Conservation (phyloP, 345 rosid genomes). For the Dipteronia sinensis region DNA sequence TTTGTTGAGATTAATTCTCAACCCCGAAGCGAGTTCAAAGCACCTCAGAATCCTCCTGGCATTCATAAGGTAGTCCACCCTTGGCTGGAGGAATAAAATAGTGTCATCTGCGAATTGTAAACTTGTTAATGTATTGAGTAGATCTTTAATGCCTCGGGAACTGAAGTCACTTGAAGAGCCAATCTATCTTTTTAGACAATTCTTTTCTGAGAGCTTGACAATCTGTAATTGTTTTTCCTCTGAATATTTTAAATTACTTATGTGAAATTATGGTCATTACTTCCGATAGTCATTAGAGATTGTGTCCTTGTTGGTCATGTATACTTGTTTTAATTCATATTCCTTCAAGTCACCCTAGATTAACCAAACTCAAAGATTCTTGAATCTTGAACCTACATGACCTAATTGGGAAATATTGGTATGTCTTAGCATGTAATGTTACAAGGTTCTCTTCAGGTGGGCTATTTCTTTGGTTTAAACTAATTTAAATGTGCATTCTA, state of each 20-base stretch:
- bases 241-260: slow-evolving; percentile 5
- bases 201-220: slow-evolving; percentile 85
- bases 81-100: too few species aligned
- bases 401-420: neutral
- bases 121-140: slow-evolving; percentile 30
- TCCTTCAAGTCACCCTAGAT: too few species aligned
- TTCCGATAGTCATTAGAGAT: slow-evolving; percentile 1
- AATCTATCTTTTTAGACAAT: too few species aligned
- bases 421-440: neutral
- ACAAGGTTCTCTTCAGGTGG: neutral
- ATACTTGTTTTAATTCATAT: neutral
- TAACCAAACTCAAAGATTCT: neutral
- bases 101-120: too few species aligned
- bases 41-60: too few species aligned
- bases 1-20: too few species aligned
- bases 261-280: slow-evolving; percentile 11
- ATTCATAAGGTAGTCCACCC: too few species aligned
- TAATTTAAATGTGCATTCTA: neutral
- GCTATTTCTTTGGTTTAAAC: neutral
- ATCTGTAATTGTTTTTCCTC: slow-evolving; percentile 52
- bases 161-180: slow-evolving; percentile 97
- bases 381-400: slow-evolving; percentile 1
- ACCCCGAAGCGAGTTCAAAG: too few species aligned
- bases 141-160: slow-evolving; percentile 87
- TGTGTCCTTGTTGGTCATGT: neutral